Base-by-base conservation (phyloP, 179 eudicot species). In the Vitellaria paradoxa region DNA sequence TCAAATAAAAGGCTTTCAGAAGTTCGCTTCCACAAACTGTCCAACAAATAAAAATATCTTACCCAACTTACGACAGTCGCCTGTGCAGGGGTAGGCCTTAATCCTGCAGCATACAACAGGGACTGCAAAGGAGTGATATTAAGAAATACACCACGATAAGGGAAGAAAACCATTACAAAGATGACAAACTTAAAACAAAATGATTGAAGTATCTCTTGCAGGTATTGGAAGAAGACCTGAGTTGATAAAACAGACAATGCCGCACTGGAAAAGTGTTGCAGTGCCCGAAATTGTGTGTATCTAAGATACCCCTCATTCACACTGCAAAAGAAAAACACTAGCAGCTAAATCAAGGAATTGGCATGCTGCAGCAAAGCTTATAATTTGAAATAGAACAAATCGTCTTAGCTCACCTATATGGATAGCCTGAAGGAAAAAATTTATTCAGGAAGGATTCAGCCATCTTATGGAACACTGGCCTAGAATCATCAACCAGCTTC, bases 11-110 rank as follows among this genome's bases (percentile, higher is more conserved):
- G 59, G 10, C 23, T 66, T 26, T 17, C 61, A 61, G 53, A 40
- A 47, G n/a, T 59, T 47, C 18, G 60, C 30, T 24, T 24, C 18
- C 15, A 20, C 42, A 18, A 55, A n/a, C 61, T 64, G 65, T 65
- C 77, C 68, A 59, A 61, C 17, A 74, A 21, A 61, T 68, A n/a
- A 63, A 63, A 73, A 71, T 18, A 76, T 52, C 91, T 88, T 83
- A 95, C 99, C 99, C 99, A 96, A 82, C 99, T 96, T 71, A 96
- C 98, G 21, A 88, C 96, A 76, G 98, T 96, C 30, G 99, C 98
- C 83, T 96, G 99, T 37, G 99, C 99, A 77, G 99, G 99, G 53
- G 99, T 96, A 80, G 99, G 99, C 77, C 98, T 91, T 86, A 96
- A 88, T 73, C 99, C 99, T 85, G 99, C 99, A 90, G 99, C 99